A percentile compares a stretch with the other conserved stretches of the same genome.
Conservation (phyloP, 768 basidiomycete species). For the Boletus sp. region DNA sequence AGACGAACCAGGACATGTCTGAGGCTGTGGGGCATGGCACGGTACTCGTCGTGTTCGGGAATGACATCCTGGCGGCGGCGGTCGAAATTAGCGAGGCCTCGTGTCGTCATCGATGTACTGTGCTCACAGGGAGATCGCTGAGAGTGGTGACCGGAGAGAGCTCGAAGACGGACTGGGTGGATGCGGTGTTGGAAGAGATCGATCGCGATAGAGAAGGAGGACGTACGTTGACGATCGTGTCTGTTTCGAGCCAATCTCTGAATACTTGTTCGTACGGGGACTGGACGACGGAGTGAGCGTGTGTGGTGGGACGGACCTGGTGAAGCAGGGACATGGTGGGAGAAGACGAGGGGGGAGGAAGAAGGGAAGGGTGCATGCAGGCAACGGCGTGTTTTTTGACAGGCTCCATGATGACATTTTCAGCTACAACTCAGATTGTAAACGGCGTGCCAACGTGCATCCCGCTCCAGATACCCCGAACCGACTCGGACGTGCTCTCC, state of each 20-base stretch:
- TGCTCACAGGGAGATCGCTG: constrained; percentile 30
- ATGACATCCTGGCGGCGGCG: constrained; percentile 25
- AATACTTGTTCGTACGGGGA: constrained; percentile 12
- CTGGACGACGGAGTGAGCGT: not conserved
- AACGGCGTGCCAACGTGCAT: constrained; percentile 75
- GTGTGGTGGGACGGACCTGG: not conserved
- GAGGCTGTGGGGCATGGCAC: constrained; percentile 28
- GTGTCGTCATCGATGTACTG: constrained; percentile 15
- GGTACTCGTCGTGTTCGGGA: constrained; percentile 28
- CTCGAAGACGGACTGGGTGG: constrained; percentile 17
- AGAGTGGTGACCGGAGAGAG: constrained; percentile 22
- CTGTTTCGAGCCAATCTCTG: constrained; percentile 14
- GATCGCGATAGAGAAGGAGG: not conserved
- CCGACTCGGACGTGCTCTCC: constrained; percentile 73
- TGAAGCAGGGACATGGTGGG: not conserved
- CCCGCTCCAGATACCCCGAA: constrained; percentile 89
- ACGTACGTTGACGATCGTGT: constrained; percentile 28
- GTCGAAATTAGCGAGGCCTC: constrained; percentile 19
- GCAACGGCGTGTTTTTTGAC: constrained; percentile 34
- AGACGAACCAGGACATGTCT: constrained; percentile 29
- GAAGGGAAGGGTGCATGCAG: constrained; percentile 23
- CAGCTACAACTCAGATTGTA: constrained; percentile 37
- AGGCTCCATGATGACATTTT: constrained; percentile 4
- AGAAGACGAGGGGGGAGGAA: constrained; percentile 1
- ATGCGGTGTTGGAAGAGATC: not conserved